Conservation (phyloP, 2,329 filamentous ascomycete species). For the Colletotrichum sojae region DNA sequence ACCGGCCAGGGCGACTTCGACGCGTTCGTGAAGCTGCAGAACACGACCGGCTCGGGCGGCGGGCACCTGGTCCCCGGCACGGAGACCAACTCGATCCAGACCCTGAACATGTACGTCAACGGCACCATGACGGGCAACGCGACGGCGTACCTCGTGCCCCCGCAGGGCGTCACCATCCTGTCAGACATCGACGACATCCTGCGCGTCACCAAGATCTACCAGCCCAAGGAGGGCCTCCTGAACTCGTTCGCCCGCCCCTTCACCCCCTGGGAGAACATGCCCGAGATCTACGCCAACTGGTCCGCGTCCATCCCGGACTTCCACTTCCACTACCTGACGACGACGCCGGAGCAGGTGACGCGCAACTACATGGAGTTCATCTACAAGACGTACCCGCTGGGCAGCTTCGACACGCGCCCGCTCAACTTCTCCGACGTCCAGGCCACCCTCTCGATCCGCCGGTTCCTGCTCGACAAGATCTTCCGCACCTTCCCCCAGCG, state of each 20-base stretch:
- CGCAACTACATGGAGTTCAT: conserved; percentile 86
- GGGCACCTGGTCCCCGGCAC: conserved; percentile 73
- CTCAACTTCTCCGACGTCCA: conserved; percentile 83
- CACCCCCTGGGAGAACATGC: conserved; percentile 84
- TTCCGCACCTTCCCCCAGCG: conserved; percentile 82
- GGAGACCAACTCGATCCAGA: conserved; percentile 74
- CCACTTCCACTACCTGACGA: conserved; percentile 88
- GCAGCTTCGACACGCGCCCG: conserved; percentile 83
- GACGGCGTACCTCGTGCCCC: conserved; percentile 82
- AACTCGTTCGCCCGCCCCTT: conserved; percentile 84
- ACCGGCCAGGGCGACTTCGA: conserved; percentile 81
- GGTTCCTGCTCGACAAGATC: conserved; percentile 77
- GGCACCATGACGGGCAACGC: conserved; percentile 78
- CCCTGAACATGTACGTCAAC: conserved; percentile 77
- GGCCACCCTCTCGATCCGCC: conserved; percentile 80
- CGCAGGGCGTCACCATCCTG: conserved; percentile 78
- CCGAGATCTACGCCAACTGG: conserved; percentile 83
- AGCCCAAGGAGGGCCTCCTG: conserved; percentile 80
- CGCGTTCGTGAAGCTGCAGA: conserved; percentile 75
- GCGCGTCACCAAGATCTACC: conserved; percentile 85
- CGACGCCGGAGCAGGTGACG: conserved; percentile 83
- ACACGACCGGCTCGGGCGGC: conserved; percentile 64
- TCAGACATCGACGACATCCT: conserved; percentile 87
- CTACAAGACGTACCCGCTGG: conserved; percentile 82
- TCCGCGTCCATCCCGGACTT: conserved; percentile 74